A percentile compares a stretch with the other conserved stretches of the same genome.
Evolutionary conservation across 2,329 filamentous ascomycete genomes (phyloP).

Genomic region (Teratosphaeria viscida): DNA sequence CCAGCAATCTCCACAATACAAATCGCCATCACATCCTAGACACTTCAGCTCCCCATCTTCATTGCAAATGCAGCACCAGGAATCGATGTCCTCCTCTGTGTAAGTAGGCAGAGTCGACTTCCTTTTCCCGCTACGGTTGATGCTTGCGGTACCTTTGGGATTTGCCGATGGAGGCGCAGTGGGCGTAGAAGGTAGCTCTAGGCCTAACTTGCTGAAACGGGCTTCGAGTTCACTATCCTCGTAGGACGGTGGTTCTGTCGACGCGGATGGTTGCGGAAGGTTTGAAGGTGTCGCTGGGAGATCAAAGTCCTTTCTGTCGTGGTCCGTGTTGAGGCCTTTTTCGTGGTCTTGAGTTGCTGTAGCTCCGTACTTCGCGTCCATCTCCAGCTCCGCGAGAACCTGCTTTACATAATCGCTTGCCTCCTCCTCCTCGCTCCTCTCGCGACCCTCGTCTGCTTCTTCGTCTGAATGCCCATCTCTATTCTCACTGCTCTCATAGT

Average conservation of each 20-base stretch:
- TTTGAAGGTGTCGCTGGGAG: constrained; percentile 25
- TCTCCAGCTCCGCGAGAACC: constrained; percentile 36
- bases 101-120: constrained; percentile 29
- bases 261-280: constrained; percentile 7
- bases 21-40: constrained; percentile 56
- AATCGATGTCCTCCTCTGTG: constrained; percentile 61
- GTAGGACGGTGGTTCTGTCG: constrained; percentile 15
- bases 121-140: constrained; percentile 11
- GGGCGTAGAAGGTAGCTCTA: constrained; percentile 38
- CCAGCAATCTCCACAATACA: constrained; percentile 75
- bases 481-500: not conserved
- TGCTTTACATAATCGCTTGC: constrained; percentile 37
- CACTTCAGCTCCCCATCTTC: constrained; percentile 67
- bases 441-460: constrained; percentile 12
- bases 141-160: constrained; percentile 4
- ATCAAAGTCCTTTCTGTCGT: constrained; percentile 8
- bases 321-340: constrained; percentile 2
- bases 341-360: not conserved
- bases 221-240: constrained; percentile 37
- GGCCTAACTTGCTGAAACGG: constrained; percentile 34
- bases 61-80: constrained; percentile 74
- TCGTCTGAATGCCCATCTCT: constrained; percentile 14
- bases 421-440: constrained; percentile 21
- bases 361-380: constrained; percentile 31
- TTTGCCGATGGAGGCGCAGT: constrained; percentile 30